A percentile compares a stretch with the other conserved stretches of the same genome.
phyloP scores from a whole-genome alignment of 345 rosid genomes.

The Erysimum cheiranthoides region DNA sequence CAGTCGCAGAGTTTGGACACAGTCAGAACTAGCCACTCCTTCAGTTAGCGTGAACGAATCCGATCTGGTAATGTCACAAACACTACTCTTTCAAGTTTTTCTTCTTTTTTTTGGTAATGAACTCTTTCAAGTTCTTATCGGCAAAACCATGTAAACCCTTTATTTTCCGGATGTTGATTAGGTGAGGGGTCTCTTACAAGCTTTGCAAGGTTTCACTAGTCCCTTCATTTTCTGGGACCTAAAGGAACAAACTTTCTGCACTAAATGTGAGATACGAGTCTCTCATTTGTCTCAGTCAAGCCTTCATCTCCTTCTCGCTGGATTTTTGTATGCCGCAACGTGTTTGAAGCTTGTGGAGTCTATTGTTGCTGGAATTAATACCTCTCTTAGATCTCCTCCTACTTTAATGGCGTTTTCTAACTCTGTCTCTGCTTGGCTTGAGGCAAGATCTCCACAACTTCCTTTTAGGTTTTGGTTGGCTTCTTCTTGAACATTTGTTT shows the following conservation, averaged over 20 bases:
- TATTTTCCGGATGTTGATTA: conserved; percentile 5
- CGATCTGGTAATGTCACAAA: conserved; percentile 56
- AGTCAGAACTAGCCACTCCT: conserved; percentile 1
- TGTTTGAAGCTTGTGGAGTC: conserved; percentile 77
- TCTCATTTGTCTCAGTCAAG: conserved; percentile 74
- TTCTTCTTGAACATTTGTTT: conserved; percentile 3
- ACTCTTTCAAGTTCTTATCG: not conserved
- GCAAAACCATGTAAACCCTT: not conserved
- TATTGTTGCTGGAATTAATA: conserved; percentile 51
- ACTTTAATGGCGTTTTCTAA: conserved; percentile 78
- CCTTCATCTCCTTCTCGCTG: conserved; percentile 63
- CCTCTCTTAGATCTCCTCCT: conserved; percentile 46
- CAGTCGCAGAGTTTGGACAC: conserved; percentile 27
- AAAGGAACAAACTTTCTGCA: conserved; percentile 48
- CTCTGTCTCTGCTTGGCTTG: conserved; percentile 73
- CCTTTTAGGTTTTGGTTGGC: not conserved
- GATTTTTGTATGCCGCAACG: conserved; percentile 72
- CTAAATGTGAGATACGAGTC: conserved; percentile 60
- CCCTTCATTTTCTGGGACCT: conserved; percentile 70
- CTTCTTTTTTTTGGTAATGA: no score
- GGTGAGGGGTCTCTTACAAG: conserved; percentile 71
- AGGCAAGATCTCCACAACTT: conserved; percentile 51
- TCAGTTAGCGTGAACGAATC: conserved; percentile 58
- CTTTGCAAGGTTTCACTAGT: conserved; percentile 81
- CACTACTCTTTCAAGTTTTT: not conserved